Base-by-base conservation (phyloP, 2,329 filamentous ascomycete genomes). In the Tolypocladium album region DNA sequence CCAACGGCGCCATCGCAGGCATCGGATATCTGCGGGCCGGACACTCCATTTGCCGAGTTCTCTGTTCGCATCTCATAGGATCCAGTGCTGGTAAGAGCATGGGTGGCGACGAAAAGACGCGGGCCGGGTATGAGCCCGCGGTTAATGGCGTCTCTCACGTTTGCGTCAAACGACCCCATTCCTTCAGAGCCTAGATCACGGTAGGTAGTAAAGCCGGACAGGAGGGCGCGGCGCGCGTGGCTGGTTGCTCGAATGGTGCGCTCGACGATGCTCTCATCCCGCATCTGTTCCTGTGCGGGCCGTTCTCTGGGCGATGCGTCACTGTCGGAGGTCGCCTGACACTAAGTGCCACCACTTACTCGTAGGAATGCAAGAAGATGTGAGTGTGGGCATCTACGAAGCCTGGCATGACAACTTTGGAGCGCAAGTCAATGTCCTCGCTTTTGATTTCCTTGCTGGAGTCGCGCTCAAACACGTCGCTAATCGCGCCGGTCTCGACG, bases 171-270 rank as follows among this genome's bases (percentile, higher is more conserved):
- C 43, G 78, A 76, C 36, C 74, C 71, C 61, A 83, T 74, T 0
- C 76, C 75, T 65, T 84, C 81, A 3, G 79, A 81, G 17, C 81
- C 80, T 0, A 84, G 74, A 66, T 84, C 82, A 52, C 82, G 74
- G 67, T 83, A 83, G 2, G 81, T 84, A 0, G 82, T 86, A 71
- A 81, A 85, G 8, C 83, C 83, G 0, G 82, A 80, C 24, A 80
- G 69, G 12, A 86, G 72, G 1, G 80, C 82, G 0, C 75, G 73
- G 53, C 78, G 78, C 61, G 76, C 76, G 62, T 83, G 78, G 61
- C 83, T 81, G 9, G 78, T 78, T 0, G 79, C 78, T 22, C 83
- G 78, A 56, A 86, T 76, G 31, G 79, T 74, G 27, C 82, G 74
- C 65, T 86, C 83, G 9, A 83, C 76, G n/a, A 81, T 68, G 60